Conservation (phyloP, 2,329 filamentous ascomycete species). For the Aschersonia sp. region DNA sequence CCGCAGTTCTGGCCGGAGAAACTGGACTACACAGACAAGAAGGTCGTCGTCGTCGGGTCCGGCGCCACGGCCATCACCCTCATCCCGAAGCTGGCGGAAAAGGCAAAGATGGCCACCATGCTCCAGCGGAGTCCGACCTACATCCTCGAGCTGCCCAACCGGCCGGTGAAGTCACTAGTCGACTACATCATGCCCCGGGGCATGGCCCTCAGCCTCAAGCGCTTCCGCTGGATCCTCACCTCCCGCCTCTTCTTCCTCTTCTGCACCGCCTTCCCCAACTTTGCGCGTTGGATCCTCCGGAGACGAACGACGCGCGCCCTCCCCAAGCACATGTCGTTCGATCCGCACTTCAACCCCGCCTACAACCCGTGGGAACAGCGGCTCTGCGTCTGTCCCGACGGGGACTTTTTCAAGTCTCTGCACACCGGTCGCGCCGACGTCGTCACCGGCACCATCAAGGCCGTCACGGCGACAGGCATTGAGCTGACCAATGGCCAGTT, state of each 20-base stretch:
- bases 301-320: conserved; percentile 27
- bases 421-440: conserved; percentile 22
- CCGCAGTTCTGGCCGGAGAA: conserved; percentile 62
- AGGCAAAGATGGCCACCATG: conserved; percentile 48
- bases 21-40: conserved; percentile 48
- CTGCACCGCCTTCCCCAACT: conserved; percentile 33
- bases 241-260: conserved; percentile 25
- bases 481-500: conserved; percentile 24
- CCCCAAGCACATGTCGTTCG: conserved; percentile 27
- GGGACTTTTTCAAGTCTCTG: conserved; percentile 30
- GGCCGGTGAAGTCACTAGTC: conserved; percentile 18
- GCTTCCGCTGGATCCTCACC: conserved; percentile 31
- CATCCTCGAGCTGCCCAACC: conserved; percentile 35
- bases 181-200: conserved; percentile 25
- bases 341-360: conserved; percentile 38
- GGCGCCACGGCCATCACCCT: conserved; percentile 55
- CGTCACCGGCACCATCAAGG: conserved; percentile 30
- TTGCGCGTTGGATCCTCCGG: conserved; percentile 28
- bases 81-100: conserved; percentile 43
- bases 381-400: conserved; percentile 41
- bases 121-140: conserved; percentile 53
- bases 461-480: conserved; percentile 27
- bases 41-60: conserved; percentile 50
- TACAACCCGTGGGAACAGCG: conserved; percentile 54
- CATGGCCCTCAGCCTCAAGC: conserved; percentile 27